Base-by-base conservation (phyloP, 2,329 filamentous ascomycete genomes). In the Colletotrichum tropicale region DNA sequence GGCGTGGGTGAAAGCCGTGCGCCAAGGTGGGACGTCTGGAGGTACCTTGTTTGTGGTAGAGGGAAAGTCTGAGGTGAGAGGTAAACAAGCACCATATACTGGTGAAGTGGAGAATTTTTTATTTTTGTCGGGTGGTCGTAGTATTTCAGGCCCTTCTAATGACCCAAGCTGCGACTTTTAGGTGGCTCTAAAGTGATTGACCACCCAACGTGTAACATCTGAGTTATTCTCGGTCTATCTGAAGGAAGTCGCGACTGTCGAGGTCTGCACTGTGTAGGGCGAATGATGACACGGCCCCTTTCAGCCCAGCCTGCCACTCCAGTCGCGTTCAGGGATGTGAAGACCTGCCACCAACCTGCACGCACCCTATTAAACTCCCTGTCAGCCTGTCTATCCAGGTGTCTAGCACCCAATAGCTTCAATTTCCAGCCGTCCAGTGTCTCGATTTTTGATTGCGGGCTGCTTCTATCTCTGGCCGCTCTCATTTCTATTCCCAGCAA, bases 1-100 rank as follows among this genome's bases (percentile, higher is more conserved):
- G 66, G 66, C 32, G 62, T 55, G 69, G 55, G 70, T 38, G 18
- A 52, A 34, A 73, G 73, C 73, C 65, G 70, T 73, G 56, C 38
- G 56, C 32, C n/a, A 52, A 62, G 67, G 67, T 62, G 56, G 67
- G 36, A 70, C 36, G 56, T 48, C 34, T 24, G 10, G 13, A 52
- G 65, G 48, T 66, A 71, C 69, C 60, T 70, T 30, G 18, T 6
- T 4, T 62, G 34, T 62, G 67, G 67, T 70, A 62, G 58, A 18
- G 56, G 36, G 12, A 13, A 12, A 16, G 32, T 21, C 21, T 15
- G 34, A 43, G 18, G 58, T 28, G 30, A 16, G 28, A 48, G 36
- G 21, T 48, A 61, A 61, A 28, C 18, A 38, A 24, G 10, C n/a
- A 56, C 28, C 32, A 36, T 18, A 10, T 15, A 32, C 4, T 7